Base-by-base conservation (phyloP, 306 rosid genomes). In the Heteromeles arbutifolia region DNA sequence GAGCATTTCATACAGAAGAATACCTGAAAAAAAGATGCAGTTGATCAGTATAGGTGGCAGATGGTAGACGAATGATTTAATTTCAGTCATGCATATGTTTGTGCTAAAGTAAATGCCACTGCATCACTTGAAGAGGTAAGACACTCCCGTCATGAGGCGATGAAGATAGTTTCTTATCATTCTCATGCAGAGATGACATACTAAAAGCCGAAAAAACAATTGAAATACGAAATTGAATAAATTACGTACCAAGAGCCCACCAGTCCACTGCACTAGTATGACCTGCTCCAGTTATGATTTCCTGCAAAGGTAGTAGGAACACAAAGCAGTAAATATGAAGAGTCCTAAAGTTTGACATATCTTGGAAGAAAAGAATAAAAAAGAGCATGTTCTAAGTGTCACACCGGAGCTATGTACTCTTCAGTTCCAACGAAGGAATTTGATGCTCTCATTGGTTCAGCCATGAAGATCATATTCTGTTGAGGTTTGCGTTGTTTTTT, bases 391-490 rank as follows among this genome's bases (percentile, higher is more conserved):
- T 32, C 10, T 34, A 73, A 68, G 28, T 63, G 53, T 85, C 97
- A 74, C 74, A 95, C 99, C 92, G 99, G 99, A 63, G 99, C 99
- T 32, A 95, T 95, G 90, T 95, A 95, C 87, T 95, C 99, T 79
- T 95, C 99, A 6, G 99, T 95, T 79, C 99, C 99, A 65, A 95
- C 99, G 53, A 95, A 95, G 73, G 99, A 95, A 86, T 95, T 95
- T 44, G 99, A 95, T 19, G 99, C 99, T 86, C 97, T 81, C 97
- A 89, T 89, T 8, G 99, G 99, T 86, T 95, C 99, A n/a, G 97
- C 97, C 89, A 92, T 84, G 78, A 95, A 95, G 74, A 90, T 76
- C 58, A 96, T 97, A 82, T 72, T 59, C 61, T 86, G 88, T 72
- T 85, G 97, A 81, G 56, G 17, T 82, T 78, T 92, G n/a, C 82